Conservation (phyloP, 2,329 filamentous ascomycete species). For the Epicoccum sorghinum region DNA sequence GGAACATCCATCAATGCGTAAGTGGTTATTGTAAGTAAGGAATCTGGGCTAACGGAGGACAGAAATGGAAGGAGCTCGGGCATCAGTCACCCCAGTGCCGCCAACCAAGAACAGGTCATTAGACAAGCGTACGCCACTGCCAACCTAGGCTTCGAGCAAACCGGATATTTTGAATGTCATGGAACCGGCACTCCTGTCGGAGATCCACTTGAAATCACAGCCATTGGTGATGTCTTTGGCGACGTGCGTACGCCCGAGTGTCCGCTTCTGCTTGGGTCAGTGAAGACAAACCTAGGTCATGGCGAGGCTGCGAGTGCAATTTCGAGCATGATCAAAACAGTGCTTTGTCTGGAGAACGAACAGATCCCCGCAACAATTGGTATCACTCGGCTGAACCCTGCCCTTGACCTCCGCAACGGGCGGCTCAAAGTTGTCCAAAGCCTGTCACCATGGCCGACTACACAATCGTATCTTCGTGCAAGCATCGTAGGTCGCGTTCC, state of each 20-base stretch:
- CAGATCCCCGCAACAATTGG: slow-evolving; percentile 37
- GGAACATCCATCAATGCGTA: no score
- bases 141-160: no score
- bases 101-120: no score
- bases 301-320: slow-evolving; percentile 46
- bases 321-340: slow-evolving; percentile 43
- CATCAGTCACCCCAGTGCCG: no score
- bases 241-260: not conserved
- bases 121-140: no score
- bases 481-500: not conserved
- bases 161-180: slow-evolving; percentile 44
- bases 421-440: not conserved
- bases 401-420: slow-evolving; percentile 5
- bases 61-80: no score
- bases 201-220: slow-evolving; percentile 29
- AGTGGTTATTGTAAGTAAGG: no score
- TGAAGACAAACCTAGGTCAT: slow-evolving; percentile 48
- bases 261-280: not conserved
- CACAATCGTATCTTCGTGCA: not conserved
- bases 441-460: not conserved
- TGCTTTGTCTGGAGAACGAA: slow-evolving; percentile 45
- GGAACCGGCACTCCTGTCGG: slow-evolving; percentile 60
- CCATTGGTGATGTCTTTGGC: slow-evolving; percentile 18
- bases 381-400: slow-evolving; percentile 21
- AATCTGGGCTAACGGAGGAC: no score